Conservation (phyloP, 2,329 filamentous ascomycete species). For the Stachybotrys elegans region DNA sequence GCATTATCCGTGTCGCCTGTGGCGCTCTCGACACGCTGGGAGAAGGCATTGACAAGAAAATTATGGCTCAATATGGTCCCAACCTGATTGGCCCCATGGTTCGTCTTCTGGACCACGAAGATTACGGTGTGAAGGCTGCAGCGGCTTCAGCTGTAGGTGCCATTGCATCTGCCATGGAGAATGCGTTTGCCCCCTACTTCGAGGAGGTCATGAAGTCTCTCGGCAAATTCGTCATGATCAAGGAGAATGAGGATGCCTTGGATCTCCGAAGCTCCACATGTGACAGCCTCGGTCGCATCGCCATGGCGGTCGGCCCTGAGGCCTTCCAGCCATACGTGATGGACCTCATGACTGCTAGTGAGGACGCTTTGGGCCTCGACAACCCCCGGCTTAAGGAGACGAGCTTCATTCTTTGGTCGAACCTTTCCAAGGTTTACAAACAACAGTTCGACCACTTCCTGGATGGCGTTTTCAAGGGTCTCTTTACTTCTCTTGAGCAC, state of each 20-base stretch:
- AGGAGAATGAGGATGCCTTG: slow-evolving; percentile 84
- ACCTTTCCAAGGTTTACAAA: slow-evolving; percentile 88
- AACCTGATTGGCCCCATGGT: slow-evolving; percentile 83
- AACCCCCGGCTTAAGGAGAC: slow-evolving; percentile 91
- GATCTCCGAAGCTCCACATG: slow-evolving; percentile 85
- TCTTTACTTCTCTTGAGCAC: slow-evolving; percentile 81
- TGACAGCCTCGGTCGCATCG: slow-evolving; percentile 91
- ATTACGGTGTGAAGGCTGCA: slow-evolving; percentile 84
- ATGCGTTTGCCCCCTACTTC: slow-evolving; percentile 87
- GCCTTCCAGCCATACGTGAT: slow-evolving; percentile 88
- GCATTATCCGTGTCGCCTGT: slow-evolving; percentile 85
- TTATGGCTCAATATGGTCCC: slow-evolving; percentile 76
- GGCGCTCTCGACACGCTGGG: slow-evolving; percentile 88
- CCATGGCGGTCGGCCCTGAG: slow-evolving; percentile 77
- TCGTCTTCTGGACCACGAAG: slow-evolving; percentile 74
- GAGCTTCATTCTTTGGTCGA: slow-evolving; percentile 95
- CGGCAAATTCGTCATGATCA: slow-evolving; percentile 76
- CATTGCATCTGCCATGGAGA: slow-evolving; percentile 78
- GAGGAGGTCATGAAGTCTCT: slow-evolving; percentile 86
- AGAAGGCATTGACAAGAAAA: slow-evolving; percentile 72
- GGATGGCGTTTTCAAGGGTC: slow-evolving; percentile 68
- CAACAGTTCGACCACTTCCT: slow-evolving; percentile 78
- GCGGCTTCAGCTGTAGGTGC: slow-evolving; percentile 87
- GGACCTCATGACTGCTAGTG: slow-evolving; percentile 85
- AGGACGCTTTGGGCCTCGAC: slow-evolving; percentile 83